These are phyloP conservation scores for Zizania palustris DNA, from an alignment of 202 grass and related monocot genomes.

Conservation along the genomic window DNA sequence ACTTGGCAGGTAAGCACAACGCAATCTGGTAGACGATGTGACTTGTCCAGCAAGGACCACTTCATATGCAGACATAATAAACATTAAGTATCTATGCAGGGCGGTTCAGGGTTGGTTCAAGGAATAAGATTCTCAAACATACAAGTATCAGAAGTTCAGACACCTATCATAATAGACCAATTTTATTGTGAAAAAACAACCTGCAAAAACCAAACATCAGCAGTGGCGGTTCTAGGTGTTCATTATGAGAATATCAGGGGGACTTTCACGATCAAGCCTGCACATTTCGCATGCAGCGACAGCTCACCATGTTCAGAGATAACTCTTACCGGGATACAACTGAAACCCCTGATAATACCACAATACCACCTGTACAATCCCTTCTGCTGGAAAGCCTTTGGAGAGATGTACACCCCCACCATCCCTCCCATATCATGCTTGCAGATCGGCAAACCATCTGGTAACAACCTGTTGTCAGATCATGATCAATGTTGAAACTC, in stretches of 20 bases:
- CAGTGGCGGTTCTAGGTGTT: conserved; percentile 62
- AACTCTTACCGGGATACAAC: conserved; percentile 66
- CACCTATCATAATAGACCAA: conserved; percentile 91
- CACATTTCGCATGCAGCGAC: conserved; percentile 91
- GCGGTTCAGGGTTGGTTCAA: conserved; percentile 76
- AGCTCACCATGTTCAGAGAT: conserved; percentile 78
- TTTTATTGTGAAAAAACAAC: conserved; percentile 81
- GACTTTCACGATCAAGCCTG: conserved; percentile 80
- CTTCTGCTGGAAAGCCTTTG: conserved; percentile 89
- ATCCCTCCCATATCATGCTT: conserved; percentile 74
- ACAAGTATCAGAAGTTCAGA: conserved; percentile 83
- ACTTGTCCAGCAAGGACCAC: background rate
- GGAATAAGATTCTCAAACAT: conserved; percentile 88
- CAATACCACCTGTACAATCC: conserved; percentile 63
- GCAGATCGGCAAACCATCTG: conserved; percentile 79
- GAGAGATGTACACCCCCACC: conserved; percentile 64
- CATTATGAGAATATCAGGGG: conserved; percentile 89
- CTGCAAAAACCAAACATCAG: conserved; percentile 78
- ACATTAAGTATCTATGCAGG: conserved; percentile 44
- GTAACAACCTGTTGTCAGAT: conserved; percentile 70
- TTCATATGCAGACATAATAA: background rate
- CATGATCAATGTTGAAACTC: conserved; percentile 64
- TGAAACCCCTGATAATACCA: conserved; percentile 52
- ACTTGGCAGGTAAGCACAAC: conserved; percentile 79
- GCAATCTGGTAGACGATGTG: background rate